phyloP scores from a whole-genome alignment of 2,329 filamentous ascomycete genomes.

The Trichoderma oligosporum region DNA sequence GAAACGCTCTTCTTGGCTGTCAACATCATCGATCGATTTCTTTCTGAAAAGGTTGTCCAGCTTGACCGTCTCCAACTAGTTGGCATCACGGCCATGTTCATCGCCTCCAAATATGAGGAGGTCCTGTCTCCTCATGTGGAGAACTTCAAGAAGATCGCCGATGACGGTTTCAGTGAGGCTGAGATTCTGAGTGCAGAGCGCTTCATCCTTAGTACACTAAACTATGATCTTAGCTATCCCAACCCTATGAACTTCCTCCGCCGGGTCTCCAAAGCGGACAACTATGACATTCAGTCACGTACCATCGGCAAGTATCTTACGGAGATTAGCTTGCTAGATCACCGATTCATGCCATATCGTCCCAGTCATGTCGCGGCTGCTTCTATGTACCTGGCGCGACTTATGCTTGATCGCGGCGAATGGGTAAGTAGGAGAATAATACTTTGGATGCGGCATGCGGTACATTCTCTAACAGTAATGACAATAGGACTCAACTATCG shows the following conservation, averaged over 20 bases:
- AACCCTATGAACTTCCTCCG: slow-evolving; percentile 99
- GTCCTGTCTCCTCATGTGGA: slow-evolving; percentile 93
- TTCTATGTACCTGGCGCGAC: slow-evolving; percentile 89
- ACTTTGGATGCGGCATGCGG: background rate
- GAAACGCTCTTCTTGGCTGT: slow-evolving; percentile 95
- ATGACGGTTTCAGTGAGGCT: slow-evolving; percentile 90
- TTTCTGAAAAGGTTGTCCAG: slow-evolving; percentile 92
- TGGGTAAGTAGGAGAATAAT: slow-evolving; percentile 64
- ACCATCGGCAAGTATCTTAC: slow-evolving; percentile 97
- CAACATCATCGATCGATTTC: slow-evolving; percentile 97
- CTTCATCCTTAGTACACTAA: slow-evolving; percentile 82
- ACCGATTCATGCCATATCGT: slow-evolving; percentile 85
- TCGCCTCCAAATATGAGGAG: slow-evolving; percentile 98
- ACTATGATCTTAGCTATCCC: slow-evolving; percentile 97
- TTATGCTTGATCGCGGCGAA: slow-evolving; percentile 84
- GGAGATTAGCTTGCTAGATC: slow-evolving; percentile 93
- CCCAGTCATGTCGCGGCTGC: slow-evolving; percentile 89
- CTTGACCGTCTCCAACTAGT: slow-evolving; percentile 94
- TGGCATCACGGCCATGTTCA: slow-evolving; percentile 98
- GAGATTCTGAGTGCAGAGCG: slow-evolving; percentile 98
- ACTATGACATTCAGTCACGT: slow-evolving; percentile 97
- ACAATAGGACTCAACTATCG: slow-evolving; percentile 70
- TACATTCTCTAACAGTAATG: background rate
- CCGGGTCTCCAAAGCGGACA: slow-evolving; percentile 97
- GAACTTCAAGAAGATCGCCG: slow-evolving; percentile 95